A percentile compares a stretch with the other conserved stretches of the same genome.
phyloP scores from a whole-genome alignment of 805 yeast species.

The Blastobotrys parvus region DNA sequence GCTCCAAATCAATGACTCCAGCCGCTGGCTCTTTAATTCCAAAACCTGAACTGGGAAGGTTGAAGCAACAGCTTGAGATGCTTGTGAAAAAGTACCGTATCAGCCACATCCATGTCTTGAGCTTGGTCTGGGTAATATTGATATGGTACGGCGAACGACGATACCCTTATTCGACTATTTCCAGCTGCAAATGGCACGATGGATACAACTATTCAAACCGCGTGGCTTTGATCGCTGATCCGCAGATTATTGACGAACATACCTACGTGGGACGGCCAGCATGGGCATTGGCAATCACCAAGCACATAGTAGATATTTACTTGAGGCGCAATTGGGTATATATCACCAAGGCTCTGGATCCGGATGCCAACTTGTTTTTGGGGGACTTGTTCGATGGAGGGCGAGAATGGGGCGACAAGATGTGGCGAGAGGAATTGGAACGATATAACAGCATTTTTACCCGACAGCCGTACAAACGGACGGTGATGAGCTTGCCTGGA shows the following conservation, averaged over 20 bases:
- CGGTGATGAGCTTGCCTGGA: conserved; percentile 60
- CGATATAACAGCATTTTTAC: conserved; percentile 67
- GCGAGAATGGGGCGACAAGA: conserved; percentile 64
- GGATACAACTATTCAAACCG: conserved; percentile 10
- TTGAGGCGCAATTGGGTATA: conserved; percentile 65
- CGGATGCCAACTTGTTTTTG: conserved; percentile 68
- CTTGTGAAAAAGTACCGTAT: background rate
- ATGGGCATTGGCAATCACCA: conserved; percentile 45
- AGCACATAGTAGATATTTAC: conserved; percentile 64
- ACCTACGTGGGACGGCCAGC: conserved; percentile 71
- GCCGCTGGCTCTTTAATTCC: too few species aligned
- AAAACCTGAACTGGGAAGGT: too few species aligned
- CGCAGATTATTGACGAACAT: conserved; percentile 83
- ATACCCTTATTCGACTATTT: conserved; percentile 38
- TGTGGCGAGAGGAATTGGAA: conserved; percentile 61
- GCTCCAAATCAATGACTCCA: too few species aligned
- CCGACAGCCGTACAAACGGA: conserved; percentile 36
- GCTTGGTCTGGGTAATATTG: conserved; percentile 34
- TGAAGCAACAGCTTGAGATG: too few species aligned
- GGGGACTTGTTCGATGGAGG: conserved; percentile 97
- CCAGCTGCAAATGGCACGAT: conserved; percentile 48
- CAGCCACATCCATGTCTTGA: conserved; percentile 14
- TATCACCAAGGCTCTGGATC: conserved; percentile 50
- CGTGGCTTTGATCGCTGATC: conserved; percentile 75
- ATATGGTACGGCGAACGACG: conserved; percentile 49